These are phyloP conservation scores for Spergularia bocconei DNA, from an alignment of 148 eudicot species.

Conservation along the genomic window DNA sequence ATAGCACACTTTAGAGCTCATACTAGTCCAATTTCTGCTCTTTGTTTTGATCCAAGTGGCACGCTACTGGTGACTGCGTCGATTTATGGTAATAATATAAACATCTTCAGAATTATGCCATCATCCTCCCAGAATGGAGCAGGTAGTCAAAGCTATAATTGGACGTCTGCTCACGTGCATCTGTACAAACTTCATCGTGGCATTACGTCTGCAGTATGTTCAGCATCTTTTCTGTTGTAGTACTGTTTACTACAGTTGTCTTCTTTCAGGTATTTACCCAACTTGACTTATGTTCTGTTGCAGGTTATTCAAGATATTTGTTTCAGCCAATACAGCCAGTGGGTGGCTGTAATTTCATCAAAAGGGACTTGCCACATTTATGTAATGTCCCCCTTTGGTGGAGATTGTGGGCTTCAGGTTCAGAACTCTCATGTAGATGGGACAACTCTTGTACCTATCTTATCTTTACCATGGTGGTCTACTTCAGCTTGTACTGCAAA, in stretches of 20 bases:
- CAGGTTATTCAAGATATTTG: slow-evolving; percentile 98
- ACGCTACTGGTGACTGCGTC: slow-evolving; percentile 97
- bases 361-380: slow-evolving; percentile 93
- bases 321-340: slow-evolving; percentile 91
- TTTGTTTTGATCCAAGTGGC: slow-evolving; percentile 98
- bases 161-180: slow-evolving; percentile 81
- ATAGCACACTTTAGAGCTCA: slow-evolving; percentile 95
- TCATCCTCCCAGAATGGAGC: slow-evolving; percentile 60
- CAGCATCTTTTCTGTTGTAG: background rate
- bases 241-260: background rate
- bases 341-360: slow-evolving; percentile 90
- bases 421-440: slow-evolving; percentile 54
- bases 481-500: slow-evolving; percentile 52
- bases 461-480: slow-evolving; percentile 87
- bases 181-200: slow-evolving; percentile 97
- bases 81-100: slow-evolving; percentile 84
- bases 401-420: slow-evolving; percentile 72
- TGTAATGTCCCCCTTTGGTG: slow-evolving; percentile 84
- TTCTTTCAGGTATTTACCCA: background rate
- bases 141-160: slow-evolving; percentile 55
- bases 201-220: slow-evolving; percentile 81
- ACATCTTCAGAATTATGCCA: slow-evolving; percentile 82
- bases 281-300: slow-evolving; percentile 6
- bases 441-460: slow-evolving; percentile 47
- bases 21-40: slow-evolving; percentile 85